A percentile compares a stretch with the other conserved stretches of the same genome.
phyloP scores from a whole-genome alignment of 345 rosid species.

The Diplotaxis tenuifolia region DNA sequence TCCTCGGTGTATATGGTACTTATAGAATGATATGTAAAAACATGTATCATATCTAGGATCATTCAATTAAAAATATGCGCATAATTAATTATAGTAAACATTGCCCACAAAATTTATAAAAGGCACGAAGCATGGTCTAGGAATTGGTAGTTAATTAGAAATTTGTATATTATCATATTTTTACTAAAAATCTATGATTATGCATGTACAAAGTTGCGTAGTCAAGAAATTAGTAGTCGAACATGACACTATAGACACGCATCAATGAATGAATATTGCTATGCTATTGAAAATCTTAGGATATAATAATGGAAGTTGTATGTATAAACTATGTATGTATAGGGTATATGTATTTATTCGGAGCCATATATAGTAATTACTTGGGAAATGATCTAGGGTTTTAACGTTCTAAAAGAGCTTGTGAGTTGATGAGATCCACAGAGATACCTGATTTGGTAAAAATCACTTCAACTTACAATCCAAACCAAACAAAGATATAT shows the following conservation, averaged over 20 bases:
- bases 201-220: neutral
- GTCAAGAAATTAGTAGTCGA: neutral
- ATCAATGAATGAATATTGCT: neutral
- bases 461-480: slow-evolving; percentile 13
- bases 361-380: slow-evolving; percentile 16
- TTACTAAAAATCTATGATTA: neutral
- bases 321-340: neutral
- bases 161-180: neutral
- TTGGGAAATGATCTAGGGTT: slow-evolving; percentile 16
- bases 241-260: neutral
- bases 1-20: neutral
- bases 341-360: neutral
- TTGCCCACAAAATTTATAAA: neutral
- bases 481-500: slow-evolving; percentile 18
- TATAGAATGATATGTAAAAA: neutral
- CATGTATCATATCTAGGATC: neutral
- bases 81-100: neutral
- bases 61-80: neutral
- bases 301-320: neutral
- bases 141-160: neutral
- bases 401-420: slow-evolving; percentile 19
- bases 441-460: slow-evolving; percentile 34
- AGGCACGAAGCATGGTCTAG: neutral
- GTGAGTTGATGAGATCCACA: slow-evolving; percentile 7
- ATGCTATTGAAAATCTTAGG: neutral